A percentile compares a stretch with the other conserved stretches of the same genome.
Conservation (phyloP, 2,329 filamentous ascomycete species). For the Cercospora citrullina region DNA sequence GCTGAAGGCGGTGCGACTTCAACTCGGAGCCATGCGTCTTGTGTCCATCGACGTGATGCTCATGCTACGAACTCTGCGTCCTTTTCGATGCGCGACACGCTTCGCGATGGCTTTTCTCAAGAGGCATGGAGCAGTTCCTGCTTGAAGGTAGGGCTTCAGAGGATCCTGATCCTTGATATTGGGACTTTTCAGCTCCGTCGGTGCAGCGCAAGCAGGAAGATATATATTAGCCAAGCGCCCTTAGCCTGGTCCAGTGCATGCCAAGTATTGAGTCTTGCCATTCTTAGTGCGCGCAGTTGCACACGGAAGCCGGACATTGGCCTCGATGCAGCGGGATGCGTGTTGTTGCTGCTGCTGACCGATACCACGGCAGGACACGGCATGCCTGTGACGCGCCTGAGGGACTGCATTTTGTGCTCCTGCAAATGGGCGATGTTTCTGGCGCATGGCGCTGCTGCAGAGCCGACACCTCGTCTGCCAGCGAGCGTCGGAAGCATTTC, state of each 20-base stretch:
- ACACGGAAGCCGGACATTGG: background rate
- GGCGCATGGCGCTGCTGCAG: background rate
- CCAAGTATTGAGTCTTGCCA: constrained; percentile 6
- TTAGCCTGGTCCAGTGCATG: constrained; percentile 2
- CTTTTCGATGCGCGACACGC: background rate
- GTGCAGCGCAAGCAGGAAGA: background rate
- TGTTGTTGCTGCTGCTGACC: background rate
- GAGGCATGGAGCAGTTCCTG: background rate
- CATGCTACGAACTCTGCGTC: background rate
- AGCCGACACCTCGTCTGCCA: background rate
- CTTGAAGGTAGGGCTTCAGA: background rate
- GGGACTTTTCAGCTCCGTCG: background rate
- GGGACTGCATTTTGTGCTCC: background rate
- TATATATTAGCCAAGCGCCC: constrained; percentile 8
- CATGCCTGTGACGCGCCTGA: background rate
- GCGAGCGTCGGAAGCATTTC: background rate
- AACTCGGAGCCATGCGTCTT: background rate
- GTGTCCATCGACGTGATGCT: background rate
- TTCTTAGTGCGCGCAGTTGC: background rate
- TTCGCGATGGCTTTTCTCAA: background rate
- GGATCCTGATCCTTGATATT: constrained; percentile 1
- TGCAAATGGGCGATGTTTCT: background rate
- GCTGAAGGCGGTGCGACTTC: constrained; percentile 1
- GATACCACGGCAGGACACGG: background rate
- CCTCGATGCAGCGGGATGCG: background rate